Base-by-base conservation (phyloP, 768 basidiomycete species). In the Chalciporus chontae region DNA sequence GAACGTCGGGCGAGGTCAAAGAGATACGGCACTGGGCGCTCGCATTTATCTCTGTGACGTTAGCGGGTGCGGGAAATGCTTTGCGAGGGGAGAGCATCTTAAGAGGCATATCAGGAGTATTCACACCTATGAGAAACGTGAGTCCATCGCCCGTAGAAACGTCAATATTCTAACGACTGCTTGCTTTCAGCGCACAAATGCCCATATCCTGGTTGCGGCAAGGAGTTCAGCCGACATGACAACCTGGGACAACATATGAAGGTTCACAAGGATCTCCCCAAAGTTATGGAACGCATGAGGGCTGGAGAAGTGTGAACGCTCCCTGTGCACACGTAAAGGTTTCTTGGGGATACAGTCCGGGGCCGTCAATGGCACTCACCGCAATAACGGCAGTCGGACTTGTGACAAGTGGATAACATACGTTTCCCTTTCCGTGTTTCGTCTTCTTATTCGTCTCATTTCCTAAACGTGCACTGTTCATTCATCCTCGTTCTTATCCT, bases 91-190 rank as follows among this genome's bases (percentile, higher is more conserved):
- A 18, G 93, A 95, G 69, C 93, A 95, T 66, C 71, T 95, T 55
- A 94, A 94, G 75, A 74, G 93, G 54, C 92, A 94, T 66, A 79
- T 94, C 36, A 71, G 90, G 57, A 87, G 85, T 61, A 91, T 94
- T 47, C 92, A 94, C 69, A 93, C 92, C 19, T 80, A 93, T 67
- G 91, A 94, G 66, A 93, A 91, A 74, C 92, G 92, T 94, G 63
- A 68, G 90, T 58, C 42, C 40, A 23, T 36, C 34, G 15, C 41
- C 13, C 51, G 39, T 26, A 14, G 19, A 3, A 17, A 40, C 34
- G 53, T 40, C 50, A 41, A 58, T 54, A 44, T 34, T 43, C 2
- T 36, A 29, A 47, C 50, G 26, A 57, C 57, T 31, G 44, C 53
- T 2, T 31, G 44, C 53, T 2, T 21, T 38, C 63, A 93, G 91